These are phyloP conservation scores for Halteria grandinella DNA, from an alignment of 73 alveolate species.

Conservation along the genomic window DNA sequence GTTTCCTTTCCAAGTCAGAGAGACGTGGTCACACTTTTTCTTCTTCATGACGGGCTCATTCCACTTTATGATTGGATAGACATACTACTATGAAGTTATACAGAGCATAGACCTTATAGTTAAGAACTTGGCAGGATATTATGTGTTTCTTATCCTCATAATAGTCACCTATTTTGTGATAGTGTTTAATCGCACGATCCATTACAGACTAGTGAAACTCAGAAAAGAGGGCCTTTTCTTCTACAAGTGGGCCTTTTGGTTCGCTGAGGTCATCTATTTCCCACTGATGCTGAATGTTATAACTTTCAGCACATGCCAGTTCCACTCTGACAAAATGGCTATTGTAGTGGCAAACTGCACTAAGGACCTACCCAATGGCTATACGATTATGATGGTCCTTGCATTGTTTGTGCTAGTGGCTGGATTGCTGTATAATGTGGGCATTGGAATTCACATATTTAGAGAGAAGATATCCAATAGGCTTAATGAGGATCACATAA, in stretches of 20 bases:
- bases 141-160: not conserved
- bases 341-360: conserved; percentile 9
- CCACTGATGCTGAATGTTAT: conserved; percentile 25
- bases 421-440: not conserved
- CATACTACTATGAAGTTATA: not conserved
- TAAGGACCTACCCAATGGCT: not conserved
- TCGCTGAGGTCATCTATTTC: conserved; percentile 25
- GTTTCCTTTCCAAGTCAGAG: conserved; percentile 29
- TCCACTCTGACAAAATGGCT: conserved; percentile 18
- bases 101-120: not conserved
- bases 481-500: conserved; percentile 28
- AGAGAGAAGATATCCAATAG: conserved; percentile 9
- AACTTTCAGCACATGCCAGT: conserved; percentile 19
- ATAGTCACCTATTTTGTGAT: not conserved
- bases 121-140: not conserved
- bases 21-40: not conserved
- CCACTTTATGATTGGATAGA: conserved; percentile 11
- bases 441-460: not conserved
- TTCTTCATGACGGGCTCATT: conserved; percentile 13
- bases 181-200: not conserved
- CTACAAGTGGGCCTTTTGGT: conserved; percentile 22
- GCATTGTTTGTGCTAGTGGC: conserved; percentile 11
- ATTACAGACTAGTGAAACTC: not conserved
- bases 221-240: not conserved
- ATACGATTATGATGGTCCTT: not conserved